A percentile compares a stretch with the other conserved stretches of the same genome.
Evolutionary conservation across 768 basidiomycete genomes (phyloP).

Genomic region (Porpolomopsis calyptriformis): DNA sequence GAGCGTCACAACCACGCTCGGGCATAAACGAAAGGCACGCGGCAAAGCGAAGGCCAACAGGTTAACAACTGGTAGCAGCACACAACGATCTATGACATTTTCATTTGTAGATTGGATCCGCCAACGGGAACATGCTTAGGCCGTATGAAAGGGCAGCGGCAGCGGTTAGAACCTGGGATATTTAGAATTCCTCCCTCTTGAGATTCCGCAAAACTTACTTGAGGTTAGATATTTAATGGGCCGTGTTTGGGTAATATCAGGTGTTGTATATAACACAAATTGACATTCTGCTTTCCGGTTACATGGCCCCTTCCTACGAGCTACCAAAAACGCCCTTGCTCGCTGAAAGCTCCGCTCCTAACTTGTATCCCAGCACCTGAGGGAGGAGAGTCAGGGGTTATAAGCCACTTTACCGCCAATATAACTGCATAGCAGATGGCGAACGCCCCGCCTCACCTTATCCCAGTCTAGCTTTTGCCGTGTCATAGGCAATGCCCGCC

Average conservation of each 20-base stretch:
- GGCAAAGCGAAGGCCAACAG: background rate
- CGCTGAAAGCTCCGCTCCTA: constrained; percentile 43
- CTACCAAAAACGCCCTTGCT: constrained; percentile 18
- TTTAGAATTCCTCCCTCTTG: too few species aligned
- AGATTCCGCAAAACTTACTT: too few species aligned
- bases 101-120: background rate
- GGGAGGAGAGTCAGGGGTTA: background rate
- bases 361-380: constrained; percentile 22
- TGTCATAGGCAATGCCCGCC: constrained; percentile 85
- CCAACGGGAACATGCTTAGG: too few species aligned
- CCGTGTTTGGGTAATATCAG: too few species aligned
- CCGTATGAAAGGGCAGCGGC: too few species aligned
- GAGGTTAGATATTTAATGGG: too few species aligned
- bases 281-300: background rate
- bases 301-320: constrained; percentile 10
- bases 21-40: background rate
- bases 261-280: background rate
- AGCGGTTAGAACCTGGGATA: too few species aligned
- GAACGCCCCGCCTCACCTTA: constrained; percentile 58
- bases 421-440: too few species aligned
- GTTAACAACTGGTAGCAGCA: background rate
- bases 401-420: background rate
- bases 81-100: background rate
- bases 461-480: constrained; percentile 96
- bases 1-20: background rate